phyloP scores from a whole-genome alignment of 148 eudicot genomes.

The Bassia scoparia region DNA sequence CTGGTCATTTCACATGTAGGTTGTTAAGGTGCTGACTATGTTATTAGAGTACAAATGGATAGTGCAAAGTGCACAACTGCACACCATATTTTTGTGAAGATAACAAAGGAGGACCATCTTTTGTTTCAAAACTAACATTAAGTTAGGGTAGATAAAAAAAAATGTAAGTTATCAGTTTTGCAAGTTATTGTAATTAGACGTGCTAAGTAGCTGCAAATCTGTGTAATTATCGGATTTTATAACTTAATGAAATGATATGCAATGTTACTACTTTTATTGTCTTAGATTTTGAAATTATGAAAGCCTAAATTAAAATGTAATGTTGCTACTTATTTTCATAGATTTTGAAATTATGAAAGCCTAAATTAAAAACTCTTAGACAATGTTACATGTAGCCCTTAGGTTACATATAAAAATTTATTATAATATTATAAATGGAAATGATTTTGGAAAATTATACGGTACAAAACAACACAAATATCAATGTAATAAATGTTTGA shows the following conservation, averaged over 20 bases:
- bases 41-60: too few species aligned
- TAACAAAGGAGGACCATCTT: background rate
- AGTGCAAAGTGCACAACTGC: slow-evolving; percentile 23
- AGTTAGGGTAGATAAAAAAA: background rate
- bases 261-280: background rate
- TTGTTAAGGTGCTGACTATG: slow-evolving; percentile 1
- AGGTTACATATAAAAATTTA: too few species aligned
- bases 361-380: too few species aligned
- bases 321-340: too few species aligned
- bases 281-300: too few species aligned
- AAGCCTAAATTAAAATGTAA: too few species aligned
- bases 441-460: too few species aligned
- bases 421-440: too few species aligned
- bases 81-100: slow-evolving; percentile 14
- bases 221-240: background rate
- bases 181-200: background rate
- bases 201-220: background rate
- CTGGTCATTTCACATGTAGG: slow-evolving; percentile 21
- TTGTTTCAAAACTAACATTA: background rate
- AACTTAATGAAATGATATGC: background rate
- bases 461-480: too few species aligned
- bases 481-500: too few species aligned
- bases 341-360: too few species aligned
- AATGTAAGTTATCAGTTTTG: background rate
- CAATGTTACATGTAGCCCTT: too few species aligned